Percentiles rank a stretch among this genome's conserved stretches.
Evolutionary conservation across 306 rosid genomes (phyloP).

Genomic region (Gleditsia sinensis): DNA sequence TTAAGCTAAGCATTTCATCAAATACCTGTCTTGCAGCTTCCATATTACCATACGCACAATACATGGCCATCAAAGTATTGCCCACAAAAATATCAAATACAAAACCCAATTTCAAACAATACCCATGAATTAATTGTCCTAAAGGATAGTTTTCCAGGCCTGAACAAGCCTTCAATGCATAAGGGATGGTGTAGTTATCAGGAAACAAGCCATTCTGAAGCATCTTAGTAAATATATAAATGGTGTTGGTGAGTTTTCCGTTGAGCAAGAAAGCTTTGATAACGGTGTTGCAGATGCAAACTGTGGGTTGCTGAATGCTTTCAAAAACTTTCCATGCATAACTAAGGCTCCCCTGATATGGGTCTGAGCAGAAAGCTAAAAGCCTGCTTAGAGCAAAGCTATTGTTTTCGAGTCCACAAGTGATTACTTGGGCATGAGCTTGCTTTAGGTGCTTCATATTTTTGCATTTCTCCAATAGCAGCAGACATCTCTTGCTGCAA

Average conservation of each 20-base stretch:
- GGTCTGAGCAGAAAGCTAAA: slow-evolving; percentile 60
- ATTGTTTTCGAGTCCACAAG: slow-evolving; percentile 50
- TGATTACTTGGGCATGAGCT: slow-evolving; percentile 67
- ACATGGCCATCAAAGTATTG: slow-evolving; percentile 60
- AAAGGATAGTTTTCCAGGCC: slow-evolving; percentile 28
- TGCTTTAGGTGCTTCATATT: slow-evolving; percentile 66
- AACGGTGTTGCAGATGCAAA: slow-evolving; percentile 67
- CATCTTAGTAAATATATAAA: slow-evolving; percentile 45
- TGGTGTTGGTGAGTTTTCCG: slow-evolving; percentile 35
- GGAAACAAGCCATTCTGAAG: slow-evolving; percentile 45
- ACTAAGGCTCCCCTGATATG: slow-evolving; percentile 44
- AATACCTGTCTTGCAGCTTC: slow-evolving; percentile 58
- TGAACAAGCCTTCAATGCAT: slow-evolving; percentile 61
- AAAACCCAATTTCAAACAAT: slow-evolving; percentile 57
- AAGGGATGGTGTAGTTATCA: slow-evolving; percentile 72
- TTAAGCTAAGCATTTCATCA: slow-evolving; percentile 68
- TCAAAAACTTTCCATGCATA: slow-evolving; percentile 60
- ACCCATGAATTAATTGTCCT: slow-evolving; percentile 62
- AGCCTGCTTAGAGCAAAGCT: slow-evolving; percentile 67
- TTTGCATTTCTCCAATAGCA: slow-evolving; percentile 61
- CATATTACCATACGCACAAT: slow-evolving; percentile 44
- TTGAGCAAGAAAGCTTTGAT: slow-evolving; percentile 52
- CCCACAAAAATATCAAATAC: slow-evolving; percentile 61
- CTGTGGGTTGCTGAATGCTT: slow-evolving; percentile 59
- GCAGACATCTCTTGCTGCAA: slow-evolving; percentile 57